Percentiles rank a stretch among this genome's conserved stretches.
Evolutionary conservation across 345 rosid species (phyloP).

Genomic region (Eutrema yunnanense): DNA sequence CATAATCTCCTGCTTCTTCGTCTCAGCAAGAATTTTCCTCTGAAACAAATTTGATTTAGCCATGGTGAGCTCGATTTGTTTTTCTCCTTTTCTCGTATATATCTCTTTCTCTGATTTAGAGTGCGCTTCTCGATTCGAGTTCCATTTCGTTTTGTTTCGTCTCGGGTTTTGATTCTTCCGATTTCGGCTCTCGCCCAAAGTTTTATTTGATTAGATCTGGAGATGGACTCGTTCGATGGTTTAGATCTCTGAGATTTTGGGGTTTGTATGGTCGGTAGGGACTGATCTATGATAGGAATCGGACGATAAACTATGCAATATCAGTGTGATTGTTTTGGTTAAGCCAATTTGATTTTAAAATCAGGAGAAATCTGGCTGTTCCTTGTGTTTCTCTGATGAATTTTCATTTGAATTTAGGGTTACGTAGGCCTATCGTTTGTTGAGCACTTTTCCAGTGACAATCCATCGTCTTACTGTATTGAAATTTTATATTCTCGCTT

Average conservation of each 20-base stretch:
- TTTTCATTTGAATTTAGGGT: conserved; percentile 4
- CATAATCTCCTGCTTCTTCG: conserved; percentile 9
- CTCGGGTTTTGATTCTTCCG: background rate
- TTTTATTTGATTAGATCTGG: conserved; percentile 15
- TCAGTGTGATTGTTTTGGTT: background rate
- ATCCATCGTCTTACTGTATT: background rate
- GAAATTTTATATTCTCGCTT: background rate
- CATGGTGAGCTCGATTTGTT: conserved; percentile 27
- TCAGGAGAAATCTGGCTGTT: background rate
- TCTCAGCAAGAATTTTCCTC: background rate
- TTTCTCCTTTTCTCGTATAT: background rate
- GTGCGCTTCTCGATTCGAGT: conserved; percentile 14
- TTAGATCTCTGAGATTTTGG: conserved; percentile 30
- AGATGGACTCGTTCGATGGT: background rate
- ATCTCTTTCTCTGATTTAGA: background rate
- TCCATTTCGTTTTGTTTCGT: conserved; percentile 6
- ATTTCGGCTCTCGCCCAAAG: background rate
- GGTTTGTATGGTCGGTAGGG: background rate
- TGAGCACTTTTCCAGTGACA: background rate
- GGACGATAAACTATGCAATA: background rate
- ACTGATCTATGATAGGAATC: conserved; percentile 10
- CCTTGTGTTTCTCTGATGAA: background rate
- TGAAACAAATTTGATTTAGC: conserved; percentile 3
- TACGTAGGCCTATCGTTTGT: background rate
- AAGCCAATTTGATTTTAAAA: background rate